Evolutionary conservation across 257 asterid species (phyloP).

Genomic region (Solanum rostratum): DNA sequence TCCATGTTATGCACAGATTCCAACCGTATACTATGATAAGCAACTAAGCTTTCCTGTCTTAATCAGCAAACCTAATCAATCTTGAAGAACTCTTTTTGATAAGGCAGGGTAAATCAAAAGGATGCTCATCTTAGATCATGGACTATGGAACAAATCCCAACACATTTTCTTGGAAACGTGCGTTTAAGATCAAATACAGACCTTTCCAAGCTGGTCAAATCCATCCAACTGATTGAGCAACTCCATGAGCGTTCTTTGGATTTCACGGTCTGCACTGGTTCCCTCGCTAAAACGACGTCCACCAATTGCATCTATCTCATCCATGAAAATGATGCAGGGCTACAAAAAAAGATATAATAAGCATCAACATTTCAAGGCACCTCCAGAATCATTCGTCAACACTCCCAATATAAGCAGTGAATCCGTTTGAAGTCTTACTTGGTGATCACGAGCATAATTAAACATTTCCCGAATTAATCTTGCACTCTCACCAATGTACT

Average conservation of each 20-base stretch:
- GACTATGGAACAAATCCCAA: not conserved
- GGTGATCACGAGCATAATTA: constrained; percentile 95
- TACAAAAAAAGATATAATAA: constrained; percentile 2
- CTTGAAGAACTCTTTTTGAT: not conserved
- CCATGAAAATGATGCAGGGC: constrained; percentile 99
- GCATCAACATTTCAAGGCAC: not conserved
- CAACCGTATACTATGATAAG: not conserved
- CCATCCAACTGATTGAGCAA: constrained; percentile 94
- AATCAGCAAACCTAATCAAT: not conserved
- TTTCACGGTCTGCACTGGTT: constrained; percentile 97
- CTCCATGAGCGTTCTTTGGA: constrained; percentile 96
- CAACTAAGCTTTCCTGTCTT: not conserved
- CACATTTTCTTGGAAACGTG: not conserved
- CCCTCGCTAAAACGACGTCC: constrained; percentile 98
- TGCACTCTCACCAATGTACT: constrained; percentile 94
- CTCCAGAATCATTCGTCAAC: not conserved
- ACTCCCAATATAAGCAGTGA: not conserved
- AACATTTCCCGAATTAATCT: constrained; percentile 89
- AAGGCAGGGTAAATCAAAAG: not conserved
- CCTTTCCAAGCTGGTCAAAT: constrained; percentile 97
- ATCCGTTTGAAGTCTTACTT: constrained; percentile 29
- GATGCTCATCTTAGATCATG: not conserved
- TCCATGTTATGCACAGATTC: not conserved
- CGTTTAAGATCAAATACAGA: constrained; percentile 1
- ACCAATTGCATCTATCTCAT: constrained; percentile 95